These are phyloP conservation scores for Tricholoma hemisulphureum DNA, from an alignment of 768 basidiomycete genomes.

Conservation along the genomic window DNA sequence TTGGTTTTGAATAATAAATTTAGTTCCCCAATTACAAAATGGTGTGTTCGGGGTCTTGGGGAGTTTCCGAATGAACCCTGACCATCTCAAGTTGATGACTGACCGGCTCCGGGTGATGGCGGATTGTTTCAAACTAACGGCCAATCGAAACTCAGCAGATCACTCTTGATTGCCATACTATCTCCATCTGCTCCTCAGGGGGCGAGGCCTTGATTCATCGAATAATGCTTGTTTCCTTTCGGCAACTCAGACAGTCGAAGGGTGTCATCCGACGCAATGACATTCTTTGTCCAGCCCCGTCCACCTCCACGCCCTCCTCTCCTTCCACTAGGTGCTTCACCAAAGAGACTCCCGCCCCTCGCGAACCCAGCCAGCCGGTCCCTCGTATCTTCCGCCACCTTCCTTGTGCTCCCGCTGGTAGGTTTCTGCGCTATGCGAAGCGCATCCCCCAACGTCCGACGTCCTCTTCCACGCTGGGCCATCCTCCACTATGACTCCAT, in stretches of 20 bases:
- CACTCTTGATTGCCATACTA: conserved; percentile 16
- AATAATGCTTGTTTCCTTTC: no score
- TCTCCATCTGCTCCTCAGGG: neutral
- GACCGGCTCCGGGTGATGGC: no score
- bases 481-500: conserved; percentile 5
- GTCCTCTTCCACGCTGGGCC: conserved; percentile 35
- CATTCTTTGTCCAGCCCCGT: neutral
- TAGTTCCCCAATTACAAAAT: no score
- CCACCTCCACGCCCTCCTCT: conserved; percentile 9
- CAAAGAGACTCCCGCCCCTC: conserved; percentile 41
- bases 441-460: neutral
- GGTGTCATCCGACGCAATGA: neutral
- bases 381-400: conserved; percentile 8
- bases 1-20: no score
- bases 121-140: no score
- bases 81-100: no score
- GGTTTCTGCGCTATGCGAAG: neutral
- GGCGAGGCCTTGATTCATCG: neutral
- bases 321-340: conserved; percentile 19
- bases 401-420: neutral
- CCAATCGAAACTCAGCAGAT: no score
- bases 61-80: no score
- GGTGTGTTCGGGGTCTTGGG: no score
- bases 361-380: conserved; percentile 52
- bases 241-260: neutral